Base-by-base conservation (phyloP, 2,329 filamentous ascomycete genomes). In the Alternaria sp. region DNA sequence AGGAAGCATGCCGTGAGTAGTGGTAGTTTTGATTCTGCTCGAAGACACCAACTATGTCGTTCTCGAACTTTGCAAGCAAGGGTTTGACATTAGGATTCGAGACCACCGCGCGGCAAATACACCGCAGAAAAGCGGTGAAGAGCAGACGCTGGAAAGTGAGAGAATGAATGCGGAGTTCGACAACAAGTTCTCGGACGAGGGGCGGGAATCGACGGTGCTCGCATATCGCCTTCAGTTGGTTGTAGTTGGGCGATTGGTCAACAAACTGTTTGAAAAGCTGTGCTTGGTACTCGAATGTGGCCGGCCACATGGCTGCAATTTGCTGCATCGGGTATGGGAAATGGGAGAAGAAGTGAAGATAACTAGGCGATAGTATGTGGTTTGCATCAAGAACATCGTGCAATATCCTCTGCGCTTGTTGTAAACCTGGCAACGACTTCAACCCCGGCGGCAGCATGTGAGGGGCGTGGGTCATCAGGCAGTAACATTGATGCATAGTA, bases 101-200 rank as follows among this genome's bases (percentile, higher is more conserved):
- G 13, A 54, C 55, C 17, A 44, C 11, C 9, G 21, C 32, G 40
- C 28, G 51, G 66, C 86, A 77, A n/a, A 85, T 80, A 43, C 61
- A 61, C 17, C 86, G 83, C 51, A 84, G 74, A 11, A 82, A 81
- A 5, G 84, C 81, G 25, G 82, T 83, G 69, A 89, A 90, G 4
- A 88, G 76, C 26, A 88, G 84, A 1, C 74, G 76, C 68, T 88
- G 86, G 7, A 91, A 76, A 1, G 84, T 80, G 0, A 79, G 72
- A 0, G 88, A 90, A 8, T 72, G 74, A 12, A 90, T 74, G 6
- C 75, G 72, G 36, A 90, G 80, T 12, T 76, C 68, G n/a, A 75
- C 72, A 5, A 82, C 74, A 26, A 91, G 77, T 69, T 91, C 89
- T 57, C 83, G 81, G 32, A 87, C 82, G n/a, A 89, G 77, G 6